phyloP scores from a whole-genome alignment of 2,329 filamentous ascomycete species.

The Plenodomus biglobosus region DNA sequence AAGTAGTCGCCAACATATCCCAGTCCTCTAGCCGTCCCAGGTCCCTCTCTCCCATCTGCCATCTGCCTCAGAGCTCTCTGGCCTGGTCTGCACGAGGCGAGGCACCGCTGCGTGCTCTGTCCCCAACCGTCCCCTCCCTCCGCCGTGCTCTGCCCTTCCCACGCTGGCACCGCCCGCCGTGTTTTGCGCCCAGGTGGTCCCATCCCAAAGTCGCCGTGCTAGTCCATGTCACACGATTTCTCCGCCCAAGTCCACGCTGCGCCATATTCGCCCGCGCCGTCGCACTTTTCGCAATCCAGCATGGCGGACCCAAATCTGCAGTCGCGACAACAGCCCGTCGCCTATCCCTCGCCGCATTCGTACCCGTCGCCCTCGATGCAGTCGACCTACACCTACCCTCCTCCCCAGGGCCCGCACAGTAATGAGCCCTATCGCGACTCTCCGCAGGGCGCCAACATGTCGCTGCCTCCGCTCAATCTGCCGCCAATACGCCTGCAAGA shows the following conservation, averaged over 20 bases:
- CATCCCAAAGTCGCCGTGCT: constrained; percentile 20
- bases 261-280: constrained; percentile 38
- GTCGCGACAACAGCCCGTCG: constrained; percentile 29
- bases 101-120: background rate
- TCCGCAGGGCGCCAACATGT: constrained; percentile 49
- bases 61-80: constrained; percentile 14
- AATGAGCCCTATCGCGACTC: constrained; percentile 51
- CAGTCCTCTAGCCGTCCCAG: constrained; percentile 14
- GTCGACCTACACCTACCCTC: constrained; percentile 54
- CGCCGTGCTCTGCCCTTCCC: constrained; percentile 1
- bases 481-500: constrained; percentile 56
- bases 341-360: constrained; percentile 52
- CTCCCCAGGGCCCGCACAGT: constrained; percentile 41
- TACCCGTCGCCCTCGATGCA: constrained; percentile 55
- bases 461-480: constrained; percentile 51
- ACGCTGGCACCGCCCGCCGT: constrained; percentile 20
- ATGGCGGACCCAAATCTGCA: constrained; percentile 41
- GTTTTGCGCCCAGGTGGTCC: constrained; percentile 27
- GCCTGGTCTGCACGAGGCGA: background rate
- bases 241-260: constrained; percentile 25
- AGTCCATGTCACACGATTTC: constrained; percentile 40
- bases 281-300: constrained; percentile 35
- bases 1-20: constrained; percentile 26
- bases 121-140: no score
- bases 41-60: constrained; percentile 12